phyloP scores from a whole-genome alignment of 2,329 filamentous ascomycete species.

The Canariomyces notabilis region DNA sequence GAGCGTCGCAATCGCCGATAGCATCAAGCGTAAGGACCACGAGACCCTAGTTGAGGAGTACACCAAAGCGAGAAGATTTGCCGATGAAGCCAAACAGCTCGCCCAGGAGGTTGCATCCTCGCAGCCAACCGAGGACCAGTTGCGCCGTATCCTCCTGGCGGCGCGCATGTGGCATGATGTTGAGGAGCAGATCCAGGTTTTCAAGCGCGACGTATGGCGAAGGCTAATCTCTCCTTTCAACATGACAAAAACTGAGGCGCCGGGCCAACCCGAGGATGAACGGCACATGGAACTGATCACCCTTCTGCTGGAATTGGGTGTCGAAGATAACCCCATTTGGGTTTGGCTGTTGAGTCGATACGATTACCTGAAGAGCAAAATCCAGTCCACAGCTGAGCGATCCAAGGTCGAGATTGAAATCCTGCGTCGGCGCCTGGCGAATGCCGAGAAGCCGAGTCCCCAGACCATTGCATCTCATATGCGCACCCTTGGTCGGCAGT shows the following conservation, averaged over 20 bases:
- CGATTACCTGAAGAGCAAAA: constrained; percentile 82
- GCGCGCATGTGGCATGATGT: constrained; percentile 95
- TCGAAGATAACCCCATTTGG: constrained; percentile 95
- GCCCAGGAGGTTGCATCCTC: constrained; percentile 51
- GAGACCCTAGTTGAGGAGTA: constrained; percentile 85
- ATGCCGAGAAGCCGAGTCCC: constrained; percentile 63
- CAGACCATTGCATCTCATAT: constrained; percentile 70
- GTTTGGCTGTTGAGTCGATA: constrained; percentile 89
- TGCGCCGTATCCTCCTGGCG: constrained; percentile 81
- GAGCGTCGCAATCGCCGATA: constrained; percentile 70
- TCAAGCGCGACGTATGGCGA: constrained; percentile 88
- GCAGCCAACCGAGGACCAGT: constrained; percentile 68
- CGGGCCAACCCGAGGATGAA: constrained; percentile 55
- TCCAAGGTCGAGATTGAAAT: constrained; percentile 90
- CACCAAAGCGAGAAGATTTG: constrained; percentile 72
- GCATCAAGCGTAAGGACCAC: constrained; percentile 87
- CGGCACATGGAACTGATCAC: constrained; percentile 87
- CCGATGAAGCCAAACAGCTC: constrained; percentile 69
- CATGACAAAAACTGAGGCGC: constrained; percentile 43
- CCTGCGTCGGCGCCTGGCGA: constrained; percentile 72
- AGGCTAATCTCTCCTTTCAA: constrained; percentile 66
- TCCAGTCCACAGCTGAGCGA: constrained; percentile 74
- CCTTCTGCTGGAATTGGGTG: constrained; percentile 84
- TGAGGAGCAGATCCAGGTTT: constrained; percentile 74
- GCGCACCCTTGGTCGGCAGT: constrained; percentile 64